Evolutionary conservation across 441 rosid genomes (phyloP), one percentile per base, ranked within the genome.

Genomic region (Mallotus japonicus): DNA sequence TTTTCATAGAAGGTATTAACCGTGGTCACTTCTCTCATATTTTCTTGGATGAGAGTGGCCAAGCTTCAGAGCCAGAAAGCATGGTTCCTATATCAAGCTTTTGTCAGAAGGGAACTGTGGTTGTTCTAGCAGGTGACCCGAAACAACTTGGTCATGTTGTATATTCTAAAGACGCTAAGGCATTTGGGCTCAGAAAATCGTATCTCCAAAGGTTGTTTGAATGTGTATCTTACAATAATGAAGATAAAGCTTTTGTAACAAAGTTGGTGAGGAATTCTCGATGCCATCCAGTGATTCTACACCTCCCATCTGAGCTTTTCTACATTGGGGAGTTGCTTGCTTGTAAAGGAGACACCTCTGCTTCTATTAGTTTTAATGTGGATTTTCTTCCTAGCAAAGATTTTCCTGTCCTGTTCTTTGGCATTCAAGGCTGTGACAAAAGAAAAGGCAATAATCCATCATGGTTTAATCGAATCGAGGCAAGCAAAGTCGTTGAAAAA

Each of bases 401-500:
- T 19, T 80, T 92, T 61, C 98, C 99, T 10, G 79, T 92, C 78
- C 81, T 87, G 49, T 95, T 95, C 82, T 77, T 85, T 57, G 99
- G 99, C 66, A 88, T 95, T 70, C 93, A 89, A 83, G 99, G 98
- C 62, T 90, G 90, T 75, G 96, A 95, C 62, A 97, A 95, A 86
- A 87, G 99, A 76, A 97, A 92, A 83, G 97, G 94, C 32, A 90
- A 75, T 73, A 95, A 92, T 73, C 99, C 97, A 0, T 95, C 99
- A 10, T 95, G 97, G 97, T 92, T 95, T 74, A 95, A 95, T 77
- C 87, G 96, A n/a, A 81, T 95, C 12, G 97, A 95, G 83, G 90
- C 83, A 62, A 92, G 97, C 82, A 93, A 91, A 83, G 98, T 91
- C 0, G 83, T 87, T 49, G 91, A 91, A 49, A 73, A n/a, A n/a